These are phyloP conservation scores for Pestalotiopsis fici DNA, from an alignment of 2,329 filamentous ascomycete species.

Conservation along the genomic window DNA sequence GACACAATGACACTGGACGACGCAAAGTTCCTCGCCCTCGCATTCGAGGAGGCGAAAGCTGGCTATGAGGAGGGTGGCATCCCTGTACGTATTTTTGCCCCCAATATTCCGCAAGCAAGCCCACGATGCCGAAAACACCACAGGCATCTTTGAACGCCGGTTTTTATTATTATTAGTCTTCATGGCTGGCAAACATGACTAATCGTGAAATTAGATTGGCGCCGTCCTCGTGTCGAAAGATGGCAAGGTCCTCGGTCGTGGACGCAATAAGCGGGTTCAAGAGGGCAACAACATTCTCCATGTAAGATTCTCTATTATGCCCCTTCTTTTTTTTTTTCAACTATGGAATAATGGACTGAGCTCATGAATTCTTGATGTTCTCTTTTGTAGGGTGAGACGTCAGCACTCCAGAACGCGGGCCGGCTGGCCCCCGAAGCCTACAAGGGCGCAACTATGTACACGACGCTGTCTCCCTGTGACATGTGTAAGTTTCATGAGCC, in stretches of 20 bases:
- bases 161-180: background rate
- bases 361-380: background rate
- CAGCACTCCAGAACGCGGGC: constrained; percentile 73
- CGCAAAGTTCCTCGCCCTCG: constrained; percentile 41
- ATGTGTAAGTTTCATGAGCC: constrained; percentile 74
- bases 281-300: background rate
- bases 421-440: constrained; percentile 70
- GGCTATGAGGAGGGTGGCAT: constrained; percentile 49
- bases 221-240: constrained; percentile 1
- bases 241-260: background rate
- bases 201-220: background rate
- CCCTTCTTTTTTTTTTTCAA: background rate
- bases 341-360: background rate
- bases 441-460: constrained; percentile 78
- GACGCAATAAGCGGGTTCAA: constrained; percentile 1
- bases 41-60: constrained; percentile 46
- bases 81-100: constrained; percentile 37
- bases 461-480: constrained; percentile 76
- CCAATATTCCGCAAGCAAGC: background rate
- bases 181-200: background rate
- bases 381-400: constrained; percentile 66
- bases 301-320: background rate
- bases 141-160: background rate
- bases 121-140: background rate
- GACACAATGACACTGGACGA: constrained; percentile 36